A percentile compares a stretch with the other conserved stretches of the same genome.
Evolutionary conservation across 352 stramenopile genomes (phyloP).

Genomic region (Pythium dissimile): DNA sequence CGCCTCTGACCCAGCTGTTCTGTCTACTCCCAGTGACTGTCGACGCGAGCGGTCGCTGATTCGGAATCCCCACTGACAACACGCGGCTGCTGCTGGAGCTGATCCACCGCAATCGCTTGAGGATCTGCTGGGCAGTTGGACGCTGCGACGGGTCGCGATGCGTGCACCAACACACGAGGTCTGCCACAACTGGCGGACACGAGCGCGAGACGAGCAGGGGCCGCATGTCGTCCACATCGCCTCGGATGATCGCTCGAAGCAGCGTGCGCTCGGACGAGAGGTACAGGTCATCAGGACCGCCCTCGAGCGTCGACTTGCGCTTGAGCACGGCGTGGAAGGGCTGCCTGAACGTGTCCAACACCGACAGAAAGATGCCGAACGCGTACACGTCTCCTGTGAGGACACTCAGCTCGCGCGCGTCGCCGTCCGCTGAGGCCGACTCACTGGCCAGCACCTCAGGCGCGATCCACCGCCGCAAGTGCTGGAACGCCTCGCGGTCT

Average conservation of each 20-base stretch:
- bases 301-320: constrained; percentile 19
- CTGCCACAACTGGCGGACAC: constrained; percentile 22
- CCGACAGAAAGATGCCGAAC: constrained; percentile 38
- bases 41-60: background rate
- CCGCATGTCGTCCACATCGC: constrained; percentile 5
- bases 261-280: constrained; percentile 30
- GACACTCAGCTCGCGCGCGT: background rate
- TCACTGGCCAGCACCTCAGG: constrained; percentile 40
- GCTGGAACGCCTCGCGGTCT: constrained; percentile 27
- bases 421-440: constrained; percentile 17
- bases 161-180: constrained; percentile 33
- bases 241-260: constrained; percentile 15
- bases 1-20: background rate
- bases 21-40: background rate
- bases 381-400: constrained; percentile 43
- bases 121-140: constrained; percentile 21
- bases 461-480: constrained; percentile 37
- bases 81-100: background rate
- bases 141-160: constrained; percentile 21
- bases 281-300: constrained; percentile 28
- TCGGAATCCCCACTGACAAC: background rate
- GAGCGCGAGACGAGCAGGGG: constrained; percentile 3
- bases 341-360: constrained; percentile 47
- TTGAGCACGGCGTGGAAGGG: constrained; percentile 28
- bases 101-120: background rate